These are phyloP conservation scores for Pythium phragmitis DNA, from an alignment of 352 stramenopile genomes.

Conservation along the genomic window DNA sequence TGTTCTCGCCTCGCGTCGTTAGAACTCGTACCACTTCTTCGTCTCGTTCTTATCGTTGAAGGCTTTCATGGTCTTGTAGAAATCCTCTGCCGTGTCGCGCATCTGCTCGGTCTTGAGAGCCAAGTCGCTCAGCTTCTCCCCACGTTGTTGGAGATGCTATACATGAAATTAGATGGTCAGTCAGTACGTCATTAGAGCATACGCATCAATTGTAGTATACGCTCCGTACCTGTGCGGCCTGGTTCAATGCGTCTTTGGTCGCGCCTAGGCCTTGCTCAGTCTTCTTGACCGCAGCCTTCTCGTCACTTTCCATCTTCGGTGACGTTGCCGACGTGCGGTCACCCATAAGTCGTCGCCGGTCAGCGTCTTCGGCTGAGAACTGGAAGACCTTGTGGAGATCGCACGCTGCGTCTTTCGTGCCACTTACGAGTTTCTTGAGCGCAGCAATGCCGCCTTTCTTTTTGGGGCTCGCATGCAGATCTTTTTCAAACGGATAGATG, in stretches of 20 bases:
- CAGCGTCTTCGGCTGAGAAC: conserved; percentile 58
- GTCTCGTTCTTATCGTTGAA: conserved; percentile 85
- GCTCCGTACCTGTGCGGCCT: conserved; percentile 58
- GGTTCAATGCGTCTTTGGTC: conserved; percentile 65
- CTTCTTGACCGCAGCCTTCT: conserved; percentile 21
- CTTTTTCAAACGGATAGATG: conserved; percentile 31
- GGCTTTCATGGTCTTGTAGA: conserved; percentile 83
- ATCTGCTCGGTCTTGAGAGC: conserved; percentile 82
- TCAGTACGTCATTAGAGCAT: background rate
- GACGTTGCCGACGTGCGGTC: conserved; percentile 29
- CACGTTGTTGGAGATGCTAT: conserved; percentile 71
- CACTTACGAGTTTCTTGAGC: conserved; percentile 76
- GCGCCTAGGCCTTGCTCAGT: conserved; percentile 32
- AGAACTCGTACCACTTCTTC: conserved; percentile 89
- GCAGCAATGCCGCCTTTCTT: conserved; percentile 57
- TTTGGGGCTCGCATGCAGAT: conserved; percentile 35
- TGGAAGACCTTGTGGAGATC: conserved; percentile 80
- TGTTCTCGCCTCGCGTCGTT: background rate
- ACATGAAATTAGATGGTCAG: conserved; percentile 5
- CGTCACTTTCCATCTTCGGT: conserved; percentile 9
- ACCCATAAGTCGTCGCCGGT: conserved; percentile 59
- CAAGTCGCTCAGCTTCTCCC: conserved; percentile 73
- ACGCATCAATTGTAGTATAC: background rate
- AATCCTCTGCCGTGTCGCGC: conserved; percentile 79
- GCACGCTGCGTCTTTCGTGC: conserved; percentile 45